Conservation (phyloP, 345 rosid species). For the Sapria himalayana region DNA sequence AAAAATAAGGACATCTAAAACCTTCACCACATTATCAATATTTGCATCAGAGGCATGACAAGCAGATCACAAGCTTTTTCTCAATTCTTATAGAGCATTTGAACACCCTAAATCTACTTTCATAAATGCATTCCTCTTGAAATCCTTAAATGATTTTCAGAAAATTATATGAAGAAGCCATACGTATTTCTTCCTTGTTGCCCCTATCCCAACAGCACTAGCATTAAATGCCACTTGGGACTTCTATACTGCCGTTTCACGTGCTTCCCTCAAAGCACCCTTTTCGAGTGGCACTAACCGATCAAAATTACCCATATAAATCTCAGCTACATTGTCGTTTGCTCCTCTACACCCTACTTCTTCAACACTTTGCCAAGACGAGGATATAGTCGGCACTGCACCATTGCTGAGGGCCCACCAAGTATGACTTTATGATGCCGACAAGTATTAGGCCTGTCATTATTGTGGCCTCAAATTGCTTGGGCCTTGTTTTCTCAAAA, state of each 20-base stretch:
- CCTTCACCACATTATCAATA: slow-evolving; percentile 16
- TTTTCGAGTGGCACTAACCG: slow-evolving; percentile 16
- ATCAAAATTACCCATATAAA: slow-evolving; percentile 19
- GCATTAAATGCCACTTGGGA: slow-evolving; percentile 16
- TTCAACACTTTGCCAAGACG: slow-evolving; percentile 17
- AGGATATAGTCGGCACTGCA: slow-evolving; percentile 14
- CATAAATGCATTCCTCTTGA: slow-evolving; percentile 13
- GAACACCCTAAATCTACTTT: slow-evolving; percentile 24
- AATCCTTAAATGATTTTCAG: slow-evolving; percentile 20
- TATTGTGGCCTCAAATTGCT: slow-evolving; percentile 16
- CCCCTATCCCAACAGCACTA: slow-evolving; percentile 16
- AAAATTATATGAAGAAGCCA: slow-evolving; percentile 18
- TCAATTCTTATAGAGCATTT: slow-evolving; percentile 23
- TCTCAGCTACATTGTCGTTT: slow-evolving; percentile 16
- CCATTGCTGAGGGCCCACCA: slow-evolving; percentile 16
- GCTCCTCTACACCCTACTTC: slow-evolving; percentile 20
- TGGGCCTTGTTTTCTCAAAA: slow-evolving; percentile 22
- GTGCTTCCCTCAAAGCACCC: slow-evolving; percentile 19
- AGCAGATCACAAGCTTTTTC: slow-evolving; percentile 19
- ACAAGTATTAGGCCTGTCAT: slow-evolving; percentile 28
- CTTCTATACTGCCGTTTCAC: slow-evolving; percentile 16
- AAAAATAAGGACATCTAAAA: slow-evolving; percentile 18
- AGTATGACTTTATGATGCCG: slow-evolving; percentile 15
- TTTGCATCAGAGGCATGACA: slow-evolving; percentile 15
- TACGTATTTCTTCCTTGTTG: slow-evolving; percentile 15